Evolutionary conservation across 1,284 basidiomycete genomes (phyloP), one percentile per base, ranked within the genome.

Genomic region (Cystobasidium sp.): DNA sequence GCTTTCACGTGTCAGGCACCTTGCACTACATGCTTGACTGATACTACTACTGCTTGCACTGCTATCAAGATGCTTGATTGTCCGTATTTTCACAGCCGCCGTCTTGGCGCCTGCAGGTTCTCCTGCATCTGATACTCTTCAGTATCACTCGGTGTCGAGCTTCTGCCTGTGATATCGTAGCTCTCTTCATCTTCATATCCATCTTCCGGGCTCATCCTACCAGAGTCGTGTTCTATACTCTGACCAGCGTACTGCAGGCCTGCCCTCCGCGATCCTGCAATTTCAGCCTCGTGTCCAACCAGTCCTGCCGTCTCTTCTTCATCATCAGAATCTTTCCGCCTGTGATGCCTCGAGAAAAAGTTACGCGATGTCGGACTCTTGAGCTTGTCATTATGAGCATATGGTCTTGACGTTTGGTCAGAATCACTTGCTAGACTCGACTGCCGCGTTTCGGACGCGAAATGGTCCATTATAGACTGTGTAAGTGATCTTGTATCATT

Each of bases 391-490:
- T 12, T 41, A 41, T 49, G 64, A 3, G 64, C 31, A n/a, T 10
- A 18, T 22, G 24, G 49, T 37, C 12, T 24, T 39, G 49, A 41
- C 9, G 22, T 58, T 14, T 58, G 55, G 16, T 22, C 39, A 46
- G n/a, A 10, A 44, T 46, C 18, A 18, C 20, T 8, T 12, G 7
- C 24, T 22, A 43, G 14, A 39, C 46, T 46, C 43, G 31, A 9
- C 24, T 37, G 62, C 18, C 31, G 51, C 52, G 63, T 73, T 18
- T 56, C 52, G 24, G 70, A 61, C 24, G 63, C 70, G 37, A 73
- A 66, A 37, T 73, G 70, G 5, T 73, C 70, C 58, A 52, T 43
- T 43, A 73, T 73, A 22, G 63, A 65, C 43, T 56, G 62, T 12
- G 70, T 65, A 22, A 73, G 63, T 31, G 62, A 65, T 20, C 70